Conservation (phyloP, 2,329 filamentous ascomycete genomes). For the Huntiella omanensis region DNA sequence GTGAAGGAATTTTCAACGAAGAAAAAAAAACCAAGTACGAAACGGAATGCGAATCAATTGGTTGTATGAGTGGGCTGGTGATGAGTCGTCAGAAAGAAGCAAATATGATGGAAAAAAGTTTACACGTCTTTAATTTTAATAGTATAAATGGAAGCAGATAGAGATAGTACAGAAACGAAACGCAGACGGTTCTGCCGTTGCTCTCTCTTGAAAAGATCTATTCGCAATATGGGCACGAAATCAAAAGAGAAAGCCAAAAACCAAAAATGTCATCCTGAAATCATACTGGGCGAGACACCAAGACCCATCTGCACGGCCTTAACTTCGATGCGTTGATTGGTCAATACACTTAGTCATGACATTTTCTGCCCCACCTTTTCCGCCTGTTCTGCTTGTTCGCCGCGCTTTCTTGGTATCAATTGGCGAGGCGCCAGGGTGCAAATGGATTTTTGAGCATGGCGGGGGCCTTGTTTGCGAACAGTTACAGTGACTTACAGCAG, state of each 20-base stretch:
- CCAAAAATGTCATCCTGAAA: too few relatives aligned
- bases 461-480: background rate
- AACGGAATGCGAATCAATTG: background rate
- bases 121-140: background rate
- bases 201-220: background rate
- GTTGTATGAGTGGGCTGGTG: background rate
- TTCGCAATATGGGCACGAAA: background rate
- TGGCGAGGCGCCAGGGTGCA: background rate
- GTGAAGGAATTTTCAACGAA: background rate
- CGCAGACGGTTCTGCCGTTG: too few relatives aligned
- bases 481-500: background rate
- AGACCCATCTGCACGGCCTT: conserved; percentile 5
- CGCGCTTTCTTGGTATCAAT: background rate
- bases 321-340: conserved; percentile 6
- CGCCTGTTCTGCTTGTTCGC: background rate
- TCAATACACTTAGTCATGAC: conserved; percentile 3
- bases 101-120: background rate
- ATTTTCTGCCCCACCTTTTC: conserved; percentile 5
- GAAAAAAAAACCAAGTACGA: conserved; percentile 1
- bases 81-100: background rate
- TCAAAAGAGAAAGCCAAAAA: background rate
- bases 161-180: background rate
- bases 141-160: background rate
- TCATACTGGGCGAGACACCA: background rate
- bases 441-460: background rate